Conservation (phyloP, 2,329 filamentous ascomycete species). For the Mycogone perniciosa region DNA sequence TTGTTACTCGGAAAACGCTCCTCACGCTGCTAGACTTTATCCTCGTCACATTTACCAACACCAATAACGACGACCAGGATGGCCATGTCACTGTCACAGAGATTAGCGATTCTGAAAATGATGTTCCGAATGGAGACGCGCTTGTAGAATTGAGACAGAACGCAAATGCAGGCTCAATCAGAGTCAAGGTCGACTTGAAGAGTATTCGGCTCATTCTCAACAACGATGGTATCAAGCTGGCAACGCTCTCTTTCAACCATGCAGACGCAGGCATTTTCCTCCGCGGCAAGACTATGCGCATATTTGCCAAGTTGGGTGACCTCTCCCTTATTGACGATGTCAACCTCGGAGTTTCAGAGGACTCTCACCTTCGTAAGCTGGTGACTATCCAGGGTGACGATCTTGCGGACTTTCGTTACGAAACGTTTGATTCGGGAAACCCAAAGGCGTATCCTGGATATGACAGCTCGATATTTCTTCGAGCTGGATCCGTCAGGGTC, state of each 20-base stretch:
- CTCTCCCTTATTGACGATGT: conserved; percentile 88
- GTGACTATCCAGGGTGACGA: conserved; percentile 95
- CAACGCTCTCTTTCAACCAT: conserved; percentile 86
- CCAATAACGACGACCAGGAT: conserved; percentile 39
- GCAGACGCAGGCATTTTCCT: conserved; percentile 89
- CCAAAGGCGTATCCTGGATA: conserved; percentile 79
- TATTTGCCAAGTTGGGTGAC: conserved; percentile 81
- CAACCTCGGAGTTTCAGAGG: conserved; percentile 77
- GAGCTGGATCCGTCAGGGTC: conserved; percentile 90
- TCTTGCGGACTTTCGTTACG: conserved; percentile 92
- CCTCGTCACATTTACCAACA: conserved; percentile 77
- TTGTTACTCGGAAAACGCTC: conserved; percentile 88
- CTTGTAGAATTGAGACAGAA: conserved; percentile 30
- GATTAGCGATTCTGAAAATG: conserved; percentile 22
- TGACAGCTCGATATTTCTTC: conserved; percentile 82
- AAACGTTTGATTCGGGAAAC: conserved; percentile 78
- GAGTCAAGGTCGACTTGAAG: conserved; percentile 89
- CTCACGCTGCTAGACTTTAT: conserved; percentile 92
- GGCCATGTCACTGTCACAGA: conserved; percentile 31
- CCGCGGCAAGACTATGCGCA: conserved; percentile 76
- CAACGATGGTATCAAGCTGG: conserved; percentile 91
- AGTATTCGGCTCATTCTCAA: conserved; percentile 93
- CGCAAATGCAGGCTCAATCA: conserved; percentile 62
- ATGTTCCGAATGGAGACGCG: conserved; percentile 32
- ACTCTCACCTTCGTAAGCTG: conserved; percentile 76